Evolutionary conservation across 495 filamentous ascomycete species (phyloP), one percentile per base, ranked within the genome.

Genomic region (Lasiosphaeria hispida): DNA sequence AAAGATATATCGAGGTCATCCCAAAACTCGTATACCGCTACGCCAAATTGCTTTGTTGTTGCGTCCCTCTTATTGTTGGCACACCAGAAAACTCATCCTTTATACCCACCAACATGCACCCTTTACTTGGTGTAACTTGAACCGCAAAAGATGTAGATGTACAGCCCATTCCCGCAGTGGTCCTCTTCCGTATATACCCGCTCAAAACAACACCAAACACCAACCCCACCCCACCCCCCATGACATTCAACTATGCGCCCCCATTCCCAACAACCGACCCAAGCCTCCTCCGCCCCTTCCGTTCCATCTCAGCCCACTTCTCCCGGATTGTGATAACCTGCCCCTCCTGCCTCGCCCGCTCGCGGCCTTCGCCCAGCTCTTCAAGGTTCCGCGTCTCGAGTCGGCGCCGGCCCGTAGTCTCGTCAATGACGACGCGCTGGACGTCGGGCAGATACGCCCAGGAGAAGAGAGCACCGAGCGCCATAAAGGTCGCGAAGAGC

Each of bases 401-500:
- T n/a, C 55, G 14, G 14, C 37, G 42, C 15, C 41, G 55, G 41
- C 55, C 56, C 7, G 15, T 34, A 5, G 35, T 57, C 35, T 57
- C 60, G 34, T 61, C 58, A 13, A 42, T 47, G 10, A 63, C 60
- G 10, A n/a, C 14, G 13, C 67, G 49, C 53, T 70, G 67, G 7
- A 71, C 56, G 34, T 73, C 71, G 10, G 71, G 71, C 7, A 73
- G 53, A 34, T 72, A 73, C 0, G 63, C 69, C 71, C 71, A 73
- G 13, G 67, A 67, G 53, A 48, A 71, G 44, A 73, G 34, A 19
- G 69, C 69, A 23, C 71, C 71, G 18, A 69, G 49, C 3, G 66
- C 62, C 62, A 70, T 69, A 58, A 71, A 67, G 9, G 63, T 60
- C 4, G 64, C 69, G 38, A 73, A 73, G 9, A 73, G 61, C 36